Base-by-base conservation (phyloP, 75 land plant genomes). In the Selaginella tamariscina region DNA sequence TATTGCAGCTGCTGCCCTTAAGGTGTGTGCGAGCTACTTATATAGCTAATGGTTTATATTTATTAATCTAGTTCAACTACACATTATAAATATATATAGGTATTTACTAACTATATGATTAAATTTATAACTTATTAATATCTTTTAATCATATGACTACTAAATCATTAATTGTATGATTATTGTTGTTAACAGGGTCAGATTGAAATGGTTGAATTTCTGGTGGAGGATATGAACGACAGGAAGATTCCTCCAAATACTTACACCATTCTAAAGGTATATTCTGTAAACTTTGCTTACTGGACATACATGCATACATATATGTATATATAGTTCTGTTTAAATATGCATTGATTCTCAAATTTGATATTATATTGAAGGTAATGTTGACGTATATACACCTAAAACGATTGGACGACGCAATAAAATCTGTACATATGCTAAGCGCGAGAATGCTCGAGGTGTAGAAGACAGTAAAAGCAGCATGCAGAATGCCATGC, bases 1-100 rank as follows among this genome's bases (percentile, higher is more conserved):
- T n/a, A 55, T 77, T 30, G 30, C 70, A 31, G 65, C 76, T 31
- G 71, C 75, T 21, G 69, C 73, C 56, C 54, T 29, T 31, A 66
- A 55, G 32, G 77, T 75, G n/a, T n/a, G 62, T 63, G 70, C 9
- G 5, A 28, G 1, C 67, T 65, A 8, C 11, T 9, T n/a, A 8
- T 59, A 8, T 15, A 15, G 5, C 15, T 39, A 15, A 5, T 5
- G 49, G 49, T 39, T 39, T 39, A 39, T 15, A 5, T 39, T 39
- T 39, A 5, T 15, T 39, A 39, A 15, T 39, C 49, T 39, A 39
- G 15, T 5, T 39, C n/a, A n/a, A n/a, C n/a, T n/a, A n/a, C n/a
- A n/a, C n/a, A n/a, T n/a, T n/a, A n/a, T n/a, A n/a, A n/a, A n/a
- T n/a, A n/a, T n/a, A n/a, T n/a, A n/a, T n/a, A n/a, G n/a, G n/a